Evolutionary conservation across 2,329 filamentous ascomycete genomes (phyloP).

Genomic region (Sporothrix luriei): DNA sequence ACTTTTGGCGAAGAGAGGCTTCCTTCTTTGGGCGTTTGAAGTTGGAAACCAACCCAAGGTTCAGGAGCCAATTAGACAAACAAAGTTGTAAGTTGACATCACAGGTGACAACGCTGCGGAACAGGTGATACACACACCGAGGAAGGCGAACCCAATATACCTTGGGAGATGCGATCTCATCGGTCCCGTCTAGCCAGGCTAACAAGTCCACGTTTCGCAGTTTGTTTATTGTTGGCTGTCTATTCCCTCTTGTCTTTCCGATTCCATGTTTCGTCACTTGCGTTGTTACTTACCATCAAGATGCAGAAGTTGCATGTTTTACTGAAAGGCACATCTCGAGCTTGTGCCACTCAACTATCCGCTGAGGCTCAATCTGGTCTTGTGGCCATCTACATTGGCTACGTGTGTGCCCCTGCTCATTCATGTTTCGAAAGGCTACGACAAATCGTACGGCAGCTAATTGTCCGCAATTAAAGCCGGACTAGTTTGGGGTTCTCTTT

Average conservation of each 20-base stretch:
- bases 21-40: constrained; percentile 12
- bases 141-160: background rate
- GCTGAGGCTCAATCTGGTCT: background rate
- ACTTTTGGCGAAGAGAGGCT: constrained; percentile 10
- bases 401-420: background rate
- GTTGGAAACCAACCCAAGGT: background rate
- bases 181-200: background rate
- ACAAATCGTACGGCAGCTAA: background rate
- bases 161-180: no score
- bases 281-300: background rate
- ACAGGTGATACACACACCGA: background rate
- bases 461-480: constrained; percentile 22
- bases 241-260: background rate
- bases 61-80: background rate
- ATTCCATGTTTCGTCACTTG: background rate
- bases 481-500: background rate
- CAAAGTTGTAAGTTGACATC: background rate
- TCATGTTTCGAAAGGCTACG: background rate
- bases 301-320: constrained; percentile 14
- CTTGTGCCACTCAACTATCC: background rate
- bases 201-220: background rate
- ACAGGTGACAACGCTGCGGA: background rate
- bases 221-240: background rate
- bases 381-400: background rate
- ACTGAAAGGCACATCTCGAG: background rate